Percentiles rank a stretch among this genome's conserved stretches.
phyloP scores from a whole-genome alignment of 192 early-diverging fungal genomes.

The Linnemannia exigua region DNA sequence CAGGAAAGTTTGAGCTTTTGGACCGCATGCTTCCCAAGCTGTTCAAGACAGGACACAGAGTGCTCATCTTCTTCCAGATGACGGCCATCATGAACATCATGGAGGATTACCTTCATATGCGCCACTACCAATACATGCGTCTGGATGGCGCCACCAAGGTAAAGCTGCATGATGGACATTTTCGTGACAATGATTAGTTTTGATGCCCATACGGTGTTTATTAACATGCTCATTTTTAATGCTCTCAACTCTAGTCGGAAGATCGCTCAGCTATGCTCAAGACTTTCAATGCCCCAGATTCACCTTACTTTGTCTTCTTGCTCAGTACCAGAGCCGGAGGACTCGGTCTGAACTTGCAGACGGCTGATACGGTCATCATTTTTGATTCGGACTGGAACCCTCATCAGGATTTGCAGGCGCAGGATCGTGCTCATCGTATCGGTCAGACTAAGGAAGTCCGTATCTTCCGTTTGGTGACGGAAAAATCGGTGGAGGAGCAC shows the following conservation, averaged over 20 bases:
- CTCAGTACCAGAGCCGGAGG: conserved; percentile 97
- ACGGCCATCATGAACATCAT: conserved; percentile 96
- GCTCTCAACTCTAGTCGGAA: conserved; percentile 67
- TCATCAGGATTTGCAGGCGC: conserved; percentile 98
- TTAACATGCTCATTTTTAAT: conserved; percentile 2
- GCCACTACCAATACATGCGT: conserved; percentile 81
- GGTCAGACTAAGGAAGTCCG: conserved; percentile 99
- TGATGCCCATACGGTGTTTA: not conserved
- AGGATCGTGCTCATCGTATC: conserved; percentile 99
- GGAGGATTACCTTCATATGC: conserved; percentile 92
- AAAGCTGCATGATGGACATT: not conserved
- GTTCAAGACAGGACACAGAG: conserved; percentile 82
- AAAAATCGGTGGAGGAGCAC: conserved; percentile 93
- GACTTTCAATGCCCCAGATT: conserved; percentile 85
- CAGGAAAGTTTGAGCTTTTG: conserved; percentile 98
- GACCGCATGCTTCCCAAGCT: conserved; percentile 97
- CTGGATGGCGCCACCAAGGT: conserved; percentile 92
- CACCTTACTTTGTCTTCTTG: conserved; percentile 90
- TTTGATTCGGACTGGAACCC: conserved; percentile 99
- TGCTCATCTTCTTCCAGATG: conserved; percentile 89
- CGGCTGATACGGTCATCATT: conserved; percentile 98
- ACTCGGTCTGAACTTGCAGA: conserved; percentile 95
- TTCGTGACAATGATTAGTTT: not conserved
- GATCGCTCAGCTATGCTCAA: conserved; percentile 86
- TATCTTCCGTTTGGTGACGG: conserved; percentile 93